Conservation (phyloP, 345 rosid species). For the Salix suchowensis region DNA sequence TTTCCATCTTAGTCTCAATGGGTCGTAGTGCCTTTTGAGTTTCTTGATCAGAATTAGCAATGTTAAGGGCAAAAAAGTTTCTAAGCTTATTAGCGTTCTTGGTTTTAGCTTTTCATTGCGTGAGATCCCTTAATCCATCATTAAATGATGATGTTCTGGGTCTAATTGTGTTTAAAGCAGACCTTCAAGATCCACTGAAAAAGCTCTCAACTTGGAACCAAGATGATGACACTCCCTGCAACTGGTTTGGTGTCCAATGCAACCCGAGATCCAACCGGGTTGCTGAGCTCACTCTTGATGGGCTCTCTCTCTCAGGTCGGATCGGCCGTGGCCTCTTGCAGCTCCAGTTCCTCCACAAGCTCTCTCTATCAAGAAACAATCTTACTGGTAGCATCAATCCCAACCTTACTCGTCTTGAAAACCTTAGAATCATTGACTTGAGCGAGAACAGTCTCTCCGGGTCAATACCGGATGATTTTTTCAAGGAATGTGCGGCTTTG, state of each 20-base stretch:
- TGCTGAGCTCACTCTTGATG: constrained; percentile 23
- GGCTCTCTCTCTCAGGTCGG: constrained; percentile 27
- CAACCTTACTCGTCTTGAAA: constrained; percentile 40
- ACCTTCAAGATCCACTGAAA: constrained; percentile 28
- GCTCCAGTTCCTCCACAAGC: constrained; percentile 22
- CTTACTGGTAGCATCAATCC: constrained; percentile 59
- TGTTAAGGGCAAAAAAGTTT: constrained; percentile 4
- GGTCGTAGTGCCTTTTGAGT: neutral
- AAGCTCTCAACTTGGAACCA: constrained; percentile 31
- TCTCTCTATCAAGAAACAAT: constrained; percentile 55
- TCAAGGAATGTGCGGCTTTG: constrained; percentile 74
- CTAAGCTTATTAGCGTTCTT: neutral
- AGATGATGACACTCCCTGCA: constrained; percentile 27
- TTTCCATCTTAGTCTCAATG: neutral
- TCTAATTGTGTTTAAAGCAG: constrained; percentile 27
- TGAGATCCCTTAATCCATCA: constrained; percentile 24
- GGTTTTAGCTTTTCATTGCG: constrained; percentile 3
- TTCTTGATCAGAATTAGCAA: neutral
- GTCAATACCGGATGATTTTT: constrained; percentile 57
- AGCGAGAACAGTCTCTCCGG: constrained; percentile 68
- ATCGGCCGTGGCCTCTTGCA: constrained; percentile 25
- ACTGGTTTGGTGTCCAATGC: constrained; percentile 26
- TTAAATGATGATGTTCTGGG: constrained; percentile 29
- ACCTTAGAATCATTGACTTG: constrained; percentile 50
- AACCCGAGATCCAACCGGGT: constrained; percentile 33